Base-by-base conservation (phyloP, 805 yeast species). In the Pichia gijzeniarum region DNA sequence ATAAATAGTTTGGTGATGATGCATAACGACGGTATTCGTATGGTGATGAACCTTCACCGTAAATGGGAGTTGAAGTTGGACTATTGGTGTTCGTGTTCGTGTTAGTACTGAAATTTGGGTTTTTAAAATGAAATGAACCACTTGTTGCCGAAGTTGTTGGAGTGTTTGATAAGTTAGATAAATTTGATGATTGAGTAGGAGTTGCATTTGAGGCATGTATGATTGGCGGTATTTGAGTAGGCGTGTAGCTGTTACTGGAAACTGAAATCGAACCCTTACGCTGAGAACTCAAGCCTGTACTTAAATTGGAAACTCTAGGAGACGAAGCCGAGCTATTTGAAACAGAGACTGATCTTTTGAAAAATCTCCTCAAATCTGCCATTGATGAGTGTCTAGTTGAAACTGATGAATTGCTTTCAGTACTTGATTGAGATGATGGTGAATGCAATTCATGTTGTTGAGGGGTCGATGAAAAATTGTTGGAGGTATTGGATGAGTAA, bases 291-390 rank as follows among this genome's bases (percentile, higher is more conserved):
- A 62, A 51, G 4, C 67, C 67, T 7, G 65, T 73, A 68, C 61
- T 59, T 41, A 63, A 43, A 38, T 62, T 60, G 2, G 66, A 62
- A 12, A 62, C 61, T 40, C 64, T 54, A 18, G 66, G 64, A 12
- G 59, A 52, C 5, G 57, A 49, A 9, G 48, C 38, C 2, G 21
- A 5, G n/a, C 40, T 40, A 16, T 48, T 42, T 12, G 58, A 55
- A 3, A 50, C 40, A 4, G 61, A 38, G 4, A 55, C 53, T 8
- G 69, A 58, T 45, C 74, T 72, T 50, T 78, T 82, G 69, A 85
- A 85, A 56, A 85, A 84, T 40, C 88, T 69, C 57, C 84, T 80
- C 56, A 85, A 63, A 60, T 84, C 85, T 16, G 85, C 89, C 82
- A 85, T 83, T 7, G 90, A 83, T 38, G 85, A 80, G 61, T 84